Conservation (phyloP, 257 asterid genomes). For the Nicotiana sylvestris region DNA sequence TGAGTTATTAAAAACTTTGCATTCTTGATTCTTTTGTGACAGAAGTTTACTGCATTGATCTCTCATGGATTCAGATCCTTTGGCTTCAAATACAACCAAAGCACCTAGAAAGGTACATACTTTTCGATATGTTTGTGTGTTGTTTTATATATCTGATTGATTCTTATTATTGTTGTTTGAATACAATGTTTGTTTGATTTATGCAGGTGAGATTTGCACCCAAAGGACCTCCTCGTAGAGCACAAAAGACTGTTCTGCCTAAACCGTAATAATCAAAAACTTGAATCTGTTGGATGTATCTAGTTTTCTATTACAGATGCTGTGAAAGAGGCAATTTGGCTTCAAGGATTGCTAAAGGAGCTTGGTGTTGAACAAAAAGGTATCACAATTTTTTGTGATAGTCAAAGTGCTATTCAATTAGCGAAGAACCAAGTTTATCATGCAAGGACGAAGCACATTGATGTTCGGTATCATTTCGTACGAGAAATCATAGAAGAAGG, state of each 20-base stretch:
- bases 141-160: background rate
- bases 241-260: conserved; percentile 35
- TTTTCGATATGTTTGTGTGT: background rate
- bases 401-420: too few relatives aligned
- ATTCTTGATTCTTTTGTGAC: background rate
- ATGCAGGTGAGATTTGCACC: conserved; percentile 67
- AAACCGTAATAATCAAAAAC: conserved; percentile 50
- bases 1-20: background rate
- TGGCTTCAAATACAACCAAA: conserved; percentile 11
- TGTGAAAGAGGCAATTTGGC: too few relatives aligned
- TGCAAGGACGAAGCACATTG: too few relatives aligned
- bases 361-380: too few relatives aligned
- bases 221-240: conserved; percentile 72
- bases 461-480: too few relatives aligned
- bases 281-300: background rate
- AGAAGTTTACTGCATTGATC: background rate
- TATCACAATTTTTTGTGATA: too few relatives aligned
- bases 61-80: conserved; percentile 35
- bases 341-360: too few relatives aligned
- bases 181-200: background rate
- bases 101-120: conserved; percentile 33
- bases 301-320: too few relatives aligned
- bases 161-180: background rate
- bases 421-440: too few relatives aligned
- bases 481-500: too few relatives aligned